Evolutionary conservation across 164 flowering plant genomes (phyloP), one percentile per base, ranked within the genome.

Genomic region (Cinnamomum chago): DNA sequence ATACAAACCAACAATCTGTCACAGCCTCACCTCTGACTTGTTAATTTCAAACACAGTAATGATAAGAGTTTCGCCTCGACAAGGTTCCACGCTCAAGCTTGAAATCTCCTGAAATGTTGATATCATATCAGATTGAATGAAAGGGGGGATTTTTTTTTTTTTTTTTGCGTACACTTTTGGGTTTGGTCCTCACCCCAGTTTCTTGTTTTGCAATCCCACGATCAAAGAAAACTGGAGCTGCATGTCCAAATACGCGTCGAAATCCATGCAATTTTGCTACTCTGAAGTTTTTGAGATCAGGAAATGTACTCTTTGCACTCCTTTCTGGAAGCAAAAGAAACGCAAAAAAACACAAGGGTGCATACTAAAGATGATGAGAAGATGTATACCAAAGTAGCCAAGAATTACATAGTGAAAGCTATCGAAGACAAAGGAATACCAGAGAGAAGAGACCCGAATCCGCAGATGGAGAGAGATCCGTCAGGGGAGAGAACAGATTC

Each of bases 381-480:
- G 5, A 30, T 30, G 35, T 30, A 30, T 4, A 30, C 35, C 35
- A 30, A 30, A 30, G 35, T 3, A 30, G 35, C 35, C 35, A 30
- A 4, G 35, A 30, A 30, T 30, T 30, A 30, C 35, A 30, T 30
- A 30, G 35, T 30, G 35, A 30, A 30, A 30, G 35, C 35, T 30
- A 30, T 30, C 35, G 0, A 30, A 30, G 35, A 30, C 35, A 30
- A 30, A 30, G 35, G 60, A 55, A 14, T 67, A 67, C 98, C 98
- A 27, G 98, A 94, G 80, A 94, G 97, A 72, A 94, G 97, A 78
- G 98, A 94, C 28, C 98, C 97, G 84, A 91, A 94, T 81, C 98
- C 98, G 73, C 92, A 91, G 75, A 94, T 78, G 71, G 98, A 88
- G 80, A 94, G 80, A 64, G 47, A 83, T 27, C 85, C 90, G 51